Evolutionary conservation across 768 basidiomycete genomes (phyloP), one percentile per base, ranked within the genome.

Genomic region (Tulasnella sp.): DNA sequence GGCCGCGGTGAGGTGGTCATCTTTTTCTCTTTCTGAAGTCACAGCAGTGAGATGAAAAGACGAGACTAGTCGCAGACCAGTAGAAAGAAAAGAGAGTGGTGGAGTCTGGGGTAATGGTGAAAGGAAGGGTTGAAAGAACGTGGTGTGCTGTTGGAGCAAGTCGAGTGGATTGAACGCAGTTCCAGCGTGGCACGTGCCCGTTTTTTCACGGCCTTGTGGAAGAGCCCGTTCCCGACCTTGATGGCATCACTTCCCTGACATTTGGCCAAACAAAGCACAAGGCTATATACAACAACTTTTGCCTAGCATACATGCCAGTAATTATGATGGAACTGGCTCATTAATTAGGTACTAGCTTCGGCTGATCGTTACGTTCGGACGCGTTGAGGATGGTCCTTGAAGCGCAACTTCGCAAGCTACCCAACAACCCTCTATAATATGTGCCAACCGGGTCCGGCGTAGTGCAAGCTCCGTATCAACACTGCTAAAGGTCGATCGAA

Each of bases 181-280:
- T 68, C 27, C 27, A 68, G 62, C 62, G 62, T 68, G 62, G 62
- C 62, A 68, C 62, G 62, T 68, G 62, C 27, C 62, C 27, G 62
- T 68, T 24, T 31, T 5, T 68, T 68, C 62, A 34, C 62, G 62
- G 62, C 27, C 31, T 31, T 68, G 12, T 31, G 8, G 18, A 8
- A 36, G 31, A 27, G 8, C 24, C 62, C 62, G 62, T 36, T 31
- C 12, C 24, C 24, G n/a, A 1, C 56, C 56, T n/a, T 58, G 9
- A 58, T 8, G n/a, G 7, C 27, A 31, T 5, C n/a, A 18, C n/a
- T 56, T 3, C 19, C 52, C 18, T 7, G 19, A 58, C 56, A 21
- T 58, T 27, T 58, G 19, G 24, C 56, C 27, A 58, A 27, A 27
- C 56, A 1, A 1, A 58, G 7, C 27, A 58, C 56, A 58, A 2